Conservation (phyloP, 1,284 basidiomycete species). For the Pseudozyma pruni region DNA sequence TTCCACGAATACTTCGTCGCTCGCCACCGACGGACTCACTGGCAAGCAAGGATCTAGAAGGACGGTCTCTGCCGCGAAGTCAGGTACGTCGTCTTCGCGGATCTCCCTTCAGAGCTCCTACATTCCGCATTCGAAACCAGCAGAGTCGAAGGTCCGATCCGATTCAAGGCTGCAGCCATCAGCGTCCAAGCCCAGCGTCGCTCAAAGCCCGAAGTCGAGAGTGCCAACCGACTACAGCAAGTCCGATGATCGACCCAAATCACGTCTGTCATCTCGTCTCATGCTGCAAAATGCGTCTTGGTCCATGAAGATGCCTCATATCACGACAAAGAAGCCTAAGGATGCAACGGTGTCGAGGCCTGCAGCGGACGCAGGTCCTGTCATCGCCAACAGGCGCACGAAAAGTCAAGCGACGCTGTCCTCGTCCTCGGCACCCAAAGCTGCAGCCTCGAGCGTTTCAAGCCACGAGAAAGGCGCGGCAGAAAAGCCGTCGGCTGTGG, state of each 20-base stretch:
- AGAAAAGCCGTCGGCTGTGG: background rate
- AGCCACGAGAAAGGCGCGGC: too few species aligned
- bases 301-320: conserved; percentile 19
- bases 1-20: background rate
- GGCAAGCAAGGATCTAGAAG: background rate
- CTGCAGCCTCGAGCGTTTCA: background rate
- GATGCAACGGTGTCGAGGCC: conserved; percentile 1
- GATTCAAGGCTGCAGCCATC: background rate
- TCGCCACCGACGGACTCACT: too few species aligned
- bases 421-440: conserved; percentile 1
- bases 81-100: background rate
- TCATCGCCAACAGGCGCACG: conserved; percentile 1
- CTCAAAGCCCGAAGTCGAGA: conserved; percentile 7
- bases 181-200: background rate
- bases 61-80: too few species aligned
- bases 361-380: background rate
- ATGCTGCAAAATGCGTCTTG: conserved; percentile 18
- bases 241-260: conserved; percentile 16
- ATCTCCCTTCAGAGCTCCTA: conserved; percentile 2
- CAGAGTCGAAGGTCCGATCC: background rate
- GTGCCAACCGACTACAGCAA: conserved; percentile 24
- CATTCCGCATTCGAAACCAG: background rate
- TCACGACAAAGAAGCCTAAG: conserved; percentile 17
- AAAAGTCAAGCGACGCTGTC: conserved; percentile 14
- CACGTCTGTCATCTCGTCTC: conserved; percentile 26